Conservation (phyloP, 2,329 filamentous ascomycete genomes). For the Gyromitra esculenta region DNA sequence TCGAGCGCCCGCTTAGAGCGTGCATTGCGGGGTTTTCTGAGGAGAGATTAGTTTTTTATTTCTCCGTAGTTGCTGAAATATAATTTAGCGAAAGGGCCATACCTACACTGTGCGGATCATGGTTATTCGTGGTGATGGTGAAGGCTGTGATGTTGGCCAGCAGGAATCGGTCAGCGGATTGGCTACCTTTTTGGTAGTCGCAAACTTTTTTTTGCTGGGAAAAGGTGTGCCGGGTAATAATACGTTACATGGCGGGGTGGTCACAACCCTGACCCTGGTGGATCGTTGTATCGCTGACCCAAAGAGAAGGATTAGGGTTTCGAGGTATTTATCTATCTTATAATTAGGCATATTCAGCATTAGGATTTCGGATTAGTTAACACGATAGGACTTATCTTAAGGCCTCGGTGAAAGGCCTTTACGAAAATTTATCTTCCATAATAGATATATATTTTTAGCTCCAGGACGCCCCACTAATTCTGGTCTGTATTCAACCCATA, state of each 20-base stretch:
- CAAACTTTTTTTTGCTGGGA: conserved; percentile 28
- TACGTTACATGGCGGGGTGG: neutral
- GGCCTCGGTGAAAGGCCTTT: no score
- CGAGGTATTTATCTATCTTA: no score
- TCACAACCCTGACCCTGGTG: neutral
- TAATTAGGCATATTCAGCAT: neutral
- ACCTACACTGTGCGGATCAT: conserved; percentile 54
- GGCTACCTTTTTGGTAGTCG: conserved; percentile 1
- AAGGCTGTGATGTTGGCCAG: neutral
- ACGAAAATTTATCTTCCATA: neutral
- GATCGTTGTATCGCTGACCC: neutral
- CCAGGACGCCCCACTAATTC: no score
- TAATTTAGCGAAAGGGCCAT: conserved; percentile 18
- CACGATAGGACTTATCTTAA: no score
- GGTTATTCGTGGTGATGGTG: conserved; percentile 5
- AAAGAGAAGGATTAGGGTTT: no score
- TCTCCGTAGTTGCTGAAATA: neutral
- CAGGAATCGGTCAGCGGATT: conserved; percentile 1
- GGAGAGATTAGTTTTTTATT: conserved; percentile 25
- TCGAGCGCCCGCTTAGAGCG: conserved; percentile 95
- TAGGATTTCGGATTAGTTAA: neutral
- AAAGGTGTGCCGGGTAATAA: conserved; percentile 38
- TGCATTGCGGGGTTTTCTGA: conserved; percentile 77
- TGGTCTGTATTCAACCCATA: no score
- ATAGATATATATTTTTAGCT: no score